Conservation (phyloP, 805 yeast species). For the Candida easanensis region DNA sequence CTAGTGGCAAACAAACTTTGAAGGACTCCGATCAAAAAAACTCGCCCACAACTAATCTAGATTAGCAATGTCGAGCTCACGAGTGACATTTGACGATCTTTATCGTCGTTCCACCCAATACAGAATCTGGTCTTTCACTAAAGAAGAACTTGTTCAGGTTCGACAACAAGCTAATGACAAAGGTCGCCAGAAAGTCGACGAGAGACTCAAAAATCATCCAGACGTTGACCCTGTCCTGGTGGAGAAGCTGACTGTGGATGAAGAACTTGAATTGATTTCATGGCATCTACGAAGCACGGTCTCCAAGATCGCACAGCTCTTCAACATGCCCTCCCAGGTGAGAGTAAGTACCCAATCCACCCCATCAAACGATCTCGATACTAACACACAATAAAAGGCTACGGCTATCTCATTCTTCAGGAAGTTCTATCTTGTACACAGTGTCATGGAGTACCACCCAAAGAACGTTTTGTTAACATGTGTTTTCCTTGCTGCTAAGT, state of each 20-base stretch:
- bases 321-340: conserved; percentile 85
- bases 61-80: conserved; percentile 17
- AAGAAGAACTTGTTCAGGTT: conserved; percentile 47
- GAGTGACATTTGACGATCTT: conserved; percentile 76
- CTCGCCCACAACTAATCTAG: no score
- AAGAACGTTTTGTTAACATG: conserved; percentile 77
- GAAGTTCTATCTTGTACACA: conserved; percentile 74
- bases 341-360: conserved; percentile 31
- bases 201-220: conserved; percentile 31
- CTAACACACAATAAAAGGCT: conserved; percentile 29
- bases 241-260: conserved; percentile 53
- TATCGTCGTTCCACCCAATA: conserved; percentile 86
- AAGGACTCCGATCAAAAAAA: not conserved
- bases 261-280: conserved; percentile 64
- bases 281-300: conserved; percentile 73
- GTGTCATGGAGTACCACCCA: conserved; percentile 88
- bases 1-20: conserved; percentile 1
- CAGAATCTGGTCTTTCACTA: conserved; percentile 79
- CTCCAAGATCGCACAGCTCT: conserved; percentile 59
- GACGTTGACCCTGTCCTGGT: conserved; percentile 32
- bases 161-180: conserved; percentile 50
- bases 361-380: not conserved
- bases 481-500: conserved; percentile 86
- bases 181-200: conserved; percentile 41
- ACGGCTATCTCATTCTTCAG: conserved; percentile 83